These are phyloP conservation scores for Alliaria petiolata DNA, from an alignment of 345 rosid genomes.

Conservation along the genomic window DNA sequence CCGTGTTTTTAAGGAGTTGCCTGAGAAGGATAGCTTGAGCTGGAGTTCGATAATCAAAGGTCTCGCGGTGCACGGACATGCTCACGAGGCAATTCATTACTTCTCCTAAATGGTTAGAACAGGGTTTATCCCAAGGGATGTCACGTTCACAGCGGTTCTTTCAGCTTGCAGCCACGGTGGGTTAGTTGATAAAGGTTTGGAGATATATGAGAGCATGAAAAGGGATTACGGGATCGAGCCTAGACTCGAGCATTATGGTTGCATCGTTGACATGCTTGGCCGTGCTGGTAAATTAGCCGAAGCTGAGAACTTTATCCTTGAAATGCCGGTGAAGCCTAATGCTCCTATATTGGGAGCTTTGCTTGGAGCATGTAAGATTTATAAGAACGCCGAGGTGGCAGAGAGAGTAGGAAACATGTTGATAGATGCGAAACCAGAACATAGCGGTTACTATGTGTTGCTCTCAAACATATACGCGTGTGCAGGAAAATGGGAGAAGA, in stretches of 20 bases:
- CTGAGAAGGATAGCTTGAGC: conserved; percentile 51
- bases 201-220: conserved; percentile 57
- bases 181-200: conserved; percentile 52
- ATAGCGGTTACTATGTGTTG: conserved; percentile 69
- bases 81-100: conserved; percentile 43
- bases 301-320: conserved; percentile 58
- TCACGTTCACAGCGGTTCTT: conserved; percentile 60
- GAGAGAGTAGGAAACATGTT: conserved; percentile 56
- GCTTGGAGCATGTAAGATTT: conserved; percentile 71
- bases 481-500: conserved; percentile 56
- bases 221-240: conserved; percentile 43
- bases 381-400: conserved; percentile 55
- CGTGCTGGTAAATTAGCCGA: conserved; percentile 65
- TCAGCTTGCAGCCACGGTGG: conserved; percentile 82
- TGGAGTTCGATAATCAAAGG: conserved; percentile 74
- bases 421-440: conserved; percentile 56
- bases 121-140: conserved; percentile 51
- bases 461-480: conserved; percentile 68
- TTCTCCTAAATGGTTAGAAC: conserved; percentile 46
- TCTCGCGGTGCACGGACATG: conserved; percentile 60
- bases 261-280: conserved; percentile 72
- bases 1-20: conserved; percentile 43
- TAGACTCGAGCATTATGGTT: conserved; percentile 76
- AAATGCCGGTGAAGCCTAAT: conserved; percentile 67
- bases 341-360: conserved; percentile 75